Evolutionary conservation across 2,329 filamentous ascomycete species (phyloP).

Genomic region (Tolypocladium guangdongense): DNA sequence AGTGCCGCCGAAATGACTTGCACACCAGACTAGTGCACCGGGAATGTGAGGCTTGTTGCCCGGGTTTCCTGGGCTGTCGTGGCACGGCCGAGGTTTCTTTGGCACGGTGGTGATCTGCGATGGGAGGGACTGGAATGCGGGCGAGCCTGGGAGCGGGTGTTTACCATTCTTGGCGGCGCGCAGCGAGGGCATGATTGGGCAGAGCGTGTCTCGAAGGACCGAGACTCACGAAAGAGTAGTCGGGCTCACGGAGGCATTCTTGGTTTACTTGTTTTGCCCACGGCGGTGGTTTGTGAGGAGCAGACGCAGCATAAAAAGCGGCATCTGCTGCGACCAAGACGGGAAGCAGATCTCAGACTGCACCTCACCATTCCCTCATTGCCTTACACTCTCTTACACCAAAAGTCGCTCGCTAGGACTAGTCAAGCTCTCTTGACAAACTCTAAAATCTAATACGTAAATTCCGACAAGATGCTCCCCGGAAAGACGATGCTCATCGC

Average conservation of each 20-base stretch:
- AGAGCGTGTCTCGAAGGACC: not conserved
- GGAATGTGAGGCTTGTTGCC: not conserved
- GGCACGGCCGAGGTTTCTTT: not conserved
- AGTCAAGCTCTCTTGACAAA: not conserved
- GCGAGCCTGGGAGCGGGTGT: not conserved
- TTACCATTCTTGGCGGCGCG: not conserved
- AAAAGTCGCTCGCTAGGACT: not conserved
- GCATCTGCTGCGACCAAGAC: not conserved
- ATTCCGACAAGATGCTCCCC: slow-evolving; percentile 3
- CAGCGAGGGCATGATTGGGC: not conserved
- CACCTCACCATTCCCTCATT: not conserved
- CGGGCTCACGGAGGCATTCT: not conserved
- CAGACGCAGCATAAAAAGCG: not conserved
- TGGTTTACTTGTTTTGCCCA: not conserved
- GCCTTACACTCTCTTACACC: not conserved
- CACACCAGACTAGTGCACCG: not conserved
- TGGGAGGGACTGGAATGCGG: not conserved
- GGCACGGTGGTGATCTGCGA: not conserved
- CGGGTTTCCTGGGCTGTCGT: not conserved
- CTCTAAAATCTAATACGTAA: not conserved
- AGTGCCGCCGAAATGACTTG: not conserved
- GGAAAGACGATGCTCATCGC: slow-evolving; percentile 15
- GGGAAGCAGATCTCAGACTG: not conserved
- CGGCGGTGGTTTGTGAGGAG: not conserved
- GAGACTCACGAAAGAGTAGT: not conserved